Conservation (phyloP, 306 rosid genomes). For the Acacia acuminata region DNA sequence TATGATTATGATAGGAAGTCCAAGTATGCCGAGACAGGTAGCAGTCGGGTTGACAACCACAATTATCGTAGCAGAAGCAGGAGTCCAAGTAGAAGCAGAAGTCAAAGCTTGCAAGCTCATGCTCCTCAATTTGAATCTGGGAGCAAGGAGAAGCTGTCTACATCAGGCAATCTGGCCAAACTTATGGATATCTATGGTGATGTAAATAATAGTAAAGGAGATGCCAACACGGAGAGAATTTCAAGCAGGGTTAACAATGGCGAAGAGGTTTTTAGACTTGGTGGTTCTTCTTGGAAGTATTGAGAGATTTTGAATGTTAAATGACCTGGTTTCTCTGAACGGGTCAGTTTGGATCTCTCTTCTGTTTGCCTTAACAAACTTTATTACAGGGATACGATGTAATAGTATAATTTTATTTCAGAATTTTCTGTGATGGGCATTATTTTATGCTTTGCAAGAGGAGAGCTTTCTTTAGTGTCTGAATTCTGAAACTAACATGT, state of each 20-base stretch:
- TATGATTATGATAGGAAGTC: slow-evolving; percentile 65
- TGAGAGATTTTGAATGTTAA: slow-evolving; percentile 3
- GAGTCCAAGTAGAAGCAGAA: slow-evolving; percentile 76
- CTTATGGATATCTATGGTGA: slow-evolving; percentile 92
- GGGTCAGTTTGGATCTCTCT: background rate
- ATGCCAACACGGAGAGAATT: slow-evolving; percentile 50
- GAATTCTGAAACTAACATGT: slow-evolving; percentile 2
- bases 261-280: slow-evolving; percentile 91
- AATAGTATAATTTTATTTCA: slow-evolving; percentile 34
- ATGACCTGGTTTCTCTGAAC: background rate
- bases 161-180: slow-evolving; percentile 88
- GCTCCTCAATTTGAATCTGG: slow-evolving; percentile 38
- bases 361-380: slow-evolving; percentile 5
- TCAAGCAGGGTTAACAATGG: slow-evolving; percentile 60
- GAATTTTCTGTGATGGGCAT: slow-evolving; percentile 11
- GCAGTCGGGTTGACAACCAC: slow-evolving; percentile 38
- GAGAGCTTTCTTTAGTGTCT: slow-evolving; percentile 21
- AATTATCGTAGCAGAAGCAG: slow-evolving; percentile 55
- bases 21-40: slow-evolving; percentile 55
- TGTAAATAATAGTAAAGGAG: slow-evolving; percentile 59
- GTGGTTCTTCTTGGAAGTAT: slow-evolving; percentile 52
- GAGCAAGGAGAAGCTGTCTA: slow-evolving; percentile 51
- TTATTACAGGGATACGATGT: slow-evolving; percentile 32
- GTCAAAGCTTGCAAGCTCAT: slow-evolving; percentile 70
- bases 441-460: slow-evolving; percentile 40